These are phyloP conservation scores for Populus tomentosa DNA, from an alignment of 441 rosid species.

Conservation along the genomic window DNA sequence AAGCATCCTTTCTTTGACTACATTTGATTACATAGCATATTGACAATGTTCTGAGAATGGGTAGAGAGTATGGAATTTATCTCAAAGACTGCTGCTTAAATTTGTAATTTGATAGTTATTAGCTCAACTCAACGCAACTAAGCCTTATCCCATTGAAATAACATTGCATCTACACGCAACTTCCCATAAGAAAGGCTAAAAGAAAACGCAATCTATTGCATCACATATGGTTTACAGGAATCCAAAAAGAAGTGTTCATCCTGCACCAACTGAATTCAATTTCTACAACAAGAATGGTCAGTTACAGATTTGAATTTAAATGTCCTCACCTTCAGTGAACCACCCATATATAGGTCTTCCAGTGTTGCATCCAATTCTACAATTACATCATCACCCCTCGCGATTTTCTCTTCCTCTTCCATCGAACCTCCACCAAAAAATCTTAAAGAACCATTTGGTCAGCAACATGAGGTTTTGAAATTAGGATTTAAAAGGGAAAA, in stretches of 20 bases:
- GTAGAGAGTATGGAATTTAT: not conserved
- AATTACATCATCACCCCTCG: conserved; percentile 89
- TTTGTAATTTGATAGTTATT: not conserved
- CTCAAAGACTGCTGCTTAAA: not conserved
- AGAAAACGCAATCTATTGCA: not conserved
- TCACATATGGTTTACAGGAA: not conserved
- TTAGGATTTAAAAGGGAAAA: not conserved
- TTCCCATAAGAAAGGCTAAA: not conserved
- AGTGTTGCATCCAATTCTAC: conserved; percentile 87
- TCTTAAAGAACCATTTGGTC: conserved; percentile 29
- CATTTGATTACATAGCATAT: not conserved
- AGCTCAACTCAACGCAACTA: not conserved
- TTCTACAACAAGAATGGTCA: not conserved
- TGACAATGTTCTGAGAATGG: not conserved
- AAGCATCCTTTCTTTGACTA: not conserved
- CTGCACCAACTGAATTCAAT: not conserved
- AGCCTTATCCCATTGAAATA: not conserved
- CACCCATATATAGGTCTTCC: conserved; percentile 96
- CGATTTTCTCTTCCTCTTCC: conserved; percentile 91
- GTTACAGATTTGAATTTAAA: not conserved
- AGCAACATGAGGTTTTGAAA: not conserved
- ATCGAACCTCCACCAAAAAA: conserved; percentile 73
- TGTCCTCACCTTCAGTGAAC: conserved; percentile 70
- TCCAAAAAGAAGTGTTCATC: not conserved
- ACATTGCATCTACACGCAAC: not conserved